Evolutionary conservation across 163 green algal genomes (phyloP), one percentile per base, ranked within the genome.

Genomic region (Scenedesmus sp.): DNA sequence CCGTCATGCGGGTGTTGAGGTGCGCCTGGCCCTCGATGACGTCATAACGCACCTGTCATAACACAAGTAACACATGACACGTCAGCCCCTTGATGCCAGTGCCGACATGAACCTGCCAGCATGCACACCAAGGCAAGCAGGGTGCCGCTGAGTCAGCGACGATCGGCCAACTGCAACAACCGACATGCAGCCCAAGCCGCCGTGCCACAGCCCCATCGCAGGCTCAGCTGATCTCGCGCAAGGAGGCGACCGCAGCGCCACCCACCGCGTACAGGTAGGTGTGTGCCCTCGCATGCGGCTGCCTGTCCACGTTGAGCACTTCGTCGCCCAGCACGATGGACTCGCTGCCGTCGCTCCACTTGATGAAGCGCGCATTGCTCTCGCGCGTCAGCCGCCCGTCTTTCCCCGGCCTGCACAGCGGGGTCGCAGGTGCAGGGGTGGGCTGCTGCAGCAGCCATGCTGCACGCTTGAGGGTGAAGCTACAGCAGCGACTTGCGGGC

Each of bases 331-430:
- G 65, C 87, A 96, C 44, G 84, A 96, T 90, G 76, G 93, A 84
- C 89, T 96, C 53, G 79, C 80, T 95, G 83, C 96, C 96, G 76
- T 98, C 97, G 10, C 92, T 96, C 97, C 97, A 99, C n/a, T 95
- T 92, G 80, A 99, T 96, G 72, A 98, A 95, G 40, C 97, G 94
- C 13, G 97, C 96, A 88, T 98, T 99, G 94, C 92, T 96, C 93
- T 98, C 92, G 6, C 65, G 89, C 51, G 93, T 72, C 0, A 44
- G n/a, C 43, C 87, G 80, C 7, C 94, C 94, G 30, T 93, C 87
- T 3, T 65, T 59, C 10, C 26, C 51, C 6, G 37, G 20, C 82
- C 82, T 79, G 72, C 68, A 79, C 7, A 20, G 26, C 20, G 37
- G 12, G 37, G 73, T 43, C 3, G 13, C 15, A 68, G 56, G 18